phyloP scores from a whole-genome alignment of 306 rosid genomes.

The Medicago arabica region DNA sequence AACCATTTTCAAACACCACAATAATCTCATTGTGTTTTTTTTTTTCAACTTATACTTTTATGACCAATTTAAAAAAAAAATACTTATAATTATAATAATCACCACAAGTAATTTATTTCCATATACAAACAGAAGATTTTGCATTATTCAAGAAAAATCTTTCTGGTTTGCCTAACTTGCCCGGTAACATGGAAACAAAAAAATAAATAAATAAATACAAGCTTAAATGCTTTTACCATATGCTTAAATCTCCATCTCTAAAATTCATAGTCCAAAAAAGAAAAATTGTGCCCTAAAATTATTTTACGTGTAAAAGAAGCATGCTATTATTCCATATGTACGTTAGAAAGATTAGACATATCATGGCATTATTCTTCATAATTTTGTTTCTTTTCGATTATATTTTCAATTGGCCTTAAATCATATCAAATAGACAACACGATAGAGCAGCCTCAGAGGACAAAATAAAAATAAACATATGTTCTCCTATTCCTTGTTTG shows the following conservation, averaged over 20 bases:
- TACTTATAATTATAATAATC: not conserved
- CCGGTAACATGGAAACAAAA: slow-evolving; percentile 12
- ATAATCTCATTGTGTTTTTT: not conserved
- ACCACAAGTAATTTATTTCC: slow-evolving; percentile 17
- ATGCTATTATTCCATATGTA: not conserved
- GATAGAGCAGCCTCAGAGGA: slow-evolving; percentile 43
- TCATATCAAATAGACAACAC: slow-evolving; percentile 37
- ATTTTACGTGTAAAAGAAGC: slow-evolving; percentile 25
- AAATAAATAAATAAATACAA: not conserved
- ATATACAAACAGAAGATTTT: slow-evolving; percentile 1
- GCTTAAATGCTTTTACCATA: not conserved
- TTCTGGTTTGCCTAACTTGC: slow-evolving; percentile 55
- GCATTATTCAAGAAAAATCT: slow-evolving; percentile 38
- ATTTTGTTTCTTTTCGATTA: slow-evolving; percentile 43
- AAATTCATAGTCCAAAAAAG: not conserved
- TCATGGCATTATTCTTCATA: slow-evolving; percentile 20
- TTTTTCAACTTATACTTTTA: slow-evolving; percentile 1
- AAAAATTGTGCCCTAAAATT: not conserved
- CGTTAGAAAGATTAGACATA: not conserved
- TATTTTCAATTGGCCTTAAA: slow-evolving; percentile 26
- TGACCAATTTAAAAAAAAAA: not conserved
- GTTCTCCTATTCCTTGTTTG: not conserved
- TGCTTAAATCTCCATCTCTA: not conserved
- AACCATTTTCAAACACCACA: slow-evolving; percentile 18
- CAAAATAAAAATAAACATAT: slow-evolving; percentile 38